These are phyloP conservation scores for Fusarium succisae DNA, from an alignment of 2,329 filamentous ascomycete species.

Conservation along the genomic window DNA sequence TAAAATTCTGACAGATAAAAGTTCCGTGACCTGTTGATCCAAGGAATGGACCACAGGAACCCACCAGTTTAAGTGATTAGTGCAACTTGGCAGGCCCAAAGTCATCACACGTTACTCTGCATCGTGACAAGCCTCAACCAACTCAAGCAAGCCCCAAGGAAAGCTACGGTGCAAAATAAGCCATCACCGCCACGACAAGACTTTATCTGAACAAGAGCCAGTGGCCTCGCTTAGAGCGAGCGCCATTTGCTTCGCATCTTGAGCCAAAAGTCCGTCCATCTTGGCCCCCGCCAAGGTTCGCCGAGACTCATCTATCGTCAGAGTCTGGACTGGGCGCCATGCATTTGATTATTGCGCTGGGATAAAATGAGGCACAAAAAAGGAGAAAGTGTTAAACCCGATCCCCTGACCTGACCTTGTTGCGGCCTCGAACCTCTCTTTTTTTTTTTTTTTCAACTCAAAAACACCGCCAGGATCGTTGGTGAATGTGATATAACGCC, in stretches of 20 bases:
- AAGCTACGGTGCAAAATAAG: neutral
- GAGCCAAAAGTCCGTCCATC: slow-evolving; percentile 25
- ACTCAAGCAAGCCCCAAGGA: neutral
- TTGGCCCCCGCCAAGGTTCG: slow-evolving; percentile 33
- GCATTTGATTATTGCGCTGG: neutral
- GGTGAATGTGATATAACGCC: neutral
- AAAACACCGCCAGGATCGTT: neutral
- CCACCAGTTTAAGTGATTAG: neutral
- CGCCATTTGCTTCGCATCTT: slow-evolving; percentile 35
- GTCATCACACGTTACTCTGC: slow-evolving; percentile 21
- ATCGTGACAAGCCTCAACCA: slow-evolving; percentile 21
- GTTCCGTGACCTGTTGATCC: neutral
- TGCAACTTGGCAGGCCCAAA: slow-evolving; percentile 11
- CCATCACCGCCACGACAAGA: neutral
- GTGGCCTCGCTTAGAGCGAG: slow-evolving; percentile 29
- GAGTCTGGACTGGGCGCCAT: slow-evolving; percentile 34
- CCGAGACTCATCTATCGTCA: slow-evolving; percentile 22
- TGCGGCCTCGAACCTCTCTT: no score
- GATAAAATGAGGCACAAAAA: slow-evolving; percentile 9
- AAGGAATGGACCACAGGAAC: neutral
- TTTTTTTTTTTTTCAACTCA: neutral
- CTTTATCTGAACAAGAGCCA: slow-evolving; percentile 20
- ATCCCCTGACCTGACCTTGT: neutral
- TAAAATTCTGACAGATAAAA: neutral
- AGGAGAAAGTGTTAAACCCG: neutral